These are phyloP conservation scores for Vanrija pseudolonga DNA, from an alignment of 1,284 basidiomycete genomes.

Conservation along the genomic window DNA sequence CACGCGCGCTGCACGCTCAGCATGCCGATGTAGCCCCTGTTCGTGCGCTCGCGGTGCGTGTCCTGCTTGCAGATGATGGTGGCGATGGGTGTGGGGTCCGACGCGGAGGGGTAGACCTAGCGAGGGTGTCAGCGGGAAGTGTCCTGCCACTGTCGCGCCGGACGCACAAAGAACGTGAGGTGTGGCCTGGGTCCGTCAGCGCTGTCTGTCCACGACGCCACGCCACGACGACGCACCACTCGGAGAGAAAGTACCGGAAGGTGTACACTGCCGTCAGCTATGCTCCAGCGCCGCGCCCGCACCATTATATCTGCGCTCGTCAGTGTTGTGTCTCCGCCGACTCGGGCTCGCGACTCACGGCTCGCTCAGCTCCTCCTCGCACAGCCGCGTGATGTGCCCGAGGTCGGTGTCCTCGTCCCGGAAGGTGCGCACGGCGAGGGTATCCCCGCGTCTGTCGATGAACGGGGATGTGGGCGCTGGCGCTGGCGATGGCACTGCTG, in stretches of 20 bases:
- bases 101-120: constrained; percentile 23
- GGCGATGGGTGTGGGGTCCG: constrained; percentile 61
- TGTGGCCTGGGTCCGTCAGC: constrained; percentile 67
- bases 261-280: constrained; percentile 40
- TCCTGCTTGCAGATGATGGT: constrained; percentile 96
- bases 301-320: constrained; percentile 26
- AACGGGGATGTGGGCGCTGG: constrained; percentile 5
- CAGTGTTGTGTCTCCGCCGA: too few relatives aligned
- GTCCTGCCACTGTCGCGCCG: background rate
- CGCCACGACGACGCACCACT: constrained; percentile 61
- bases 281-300: background rate
- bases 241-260: constrained; percentile 81
- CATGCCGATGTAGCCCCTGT: constrained; percentile 97
- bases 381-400: constrained; percentile 73
- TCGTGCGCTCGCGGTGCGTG: constrained; percentile 66
- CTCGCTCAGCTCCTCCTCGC: constrained; percentile 89
- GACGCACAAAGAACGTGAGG: constrained; percentile 74
- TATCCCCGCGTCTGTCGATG: constrained; percentile 15
- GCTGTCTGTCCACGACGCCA: too few relatives aligned
- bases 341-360: constrained; percentile 65
- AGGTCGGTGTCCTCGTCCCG: constrained; percentile 63
- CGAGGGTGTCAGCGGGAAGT: background rate
- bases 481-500: background rate
- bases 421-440: constrained; percentile 34
- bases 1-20: constrained; percentile 76